These are phyloP conservation scores for Corymbia maculata DNA, from an alignment of 345 rosid genomes.

Conservation along the genomic window DNA sequence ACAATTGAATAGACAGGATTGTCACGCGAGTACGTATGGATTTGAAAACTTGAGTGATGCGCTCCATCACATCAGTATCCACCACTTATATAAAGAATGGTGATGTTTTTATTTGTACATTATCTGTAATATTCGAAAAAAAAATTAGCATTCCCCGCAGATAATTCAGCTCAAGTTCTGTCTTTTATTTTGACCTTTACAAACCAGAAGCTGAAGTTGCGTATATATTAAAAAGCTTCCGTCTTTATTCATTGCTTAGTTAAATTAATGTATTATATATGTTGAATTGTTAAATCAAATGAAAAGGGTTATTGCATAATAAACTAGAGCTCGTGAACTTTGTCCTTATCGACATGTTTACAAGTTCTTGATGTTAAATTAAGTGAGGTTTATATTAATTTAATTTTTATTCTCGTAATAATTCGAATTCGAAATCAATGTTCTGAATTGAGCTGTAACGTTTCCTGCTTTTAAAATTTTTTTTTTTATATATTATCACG, in stretches of 20 bases:
- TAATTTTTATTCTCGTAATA: not conserved
- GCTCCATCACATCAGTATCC: not conserved
- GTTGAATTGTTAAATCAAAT: not conserved
- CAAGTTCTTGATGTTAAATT: not conserved
- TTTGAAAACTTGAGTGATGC: not conserved
- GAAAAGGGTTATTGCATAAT: not conserved
- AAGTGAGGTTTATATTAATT: not conserved
- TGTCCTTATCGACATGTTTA: not conserved
- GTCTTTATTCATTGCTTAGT: not conserved
- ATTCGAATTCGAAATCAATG: not conserved
- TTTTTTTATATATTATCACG: not conserved
- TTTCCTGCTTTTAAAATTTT: not conserved
- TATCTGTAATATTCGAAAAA: not conserved
- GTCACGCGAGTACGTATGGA: not conserved
- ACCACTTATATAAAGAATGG: not conserved
- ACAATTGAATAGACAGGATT: not conserved
- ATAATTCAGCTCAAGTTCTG: not conserved
- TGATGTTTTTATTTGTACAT: not conserved
- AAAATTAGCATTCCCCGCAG: not conserved
- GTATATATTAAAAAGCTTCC: not conserved
- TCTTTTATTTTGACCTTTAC: not conserved
- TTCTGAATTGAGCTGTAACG: not conserved
- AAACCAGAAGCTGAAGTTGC: not conserved
- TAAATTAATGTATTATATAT: not conserved
- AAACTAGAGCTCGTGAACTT: not conserved